Conservation (phyloP, 2,329 filamentous ascomycete species). For the Aspergillus sp. region DNA sequence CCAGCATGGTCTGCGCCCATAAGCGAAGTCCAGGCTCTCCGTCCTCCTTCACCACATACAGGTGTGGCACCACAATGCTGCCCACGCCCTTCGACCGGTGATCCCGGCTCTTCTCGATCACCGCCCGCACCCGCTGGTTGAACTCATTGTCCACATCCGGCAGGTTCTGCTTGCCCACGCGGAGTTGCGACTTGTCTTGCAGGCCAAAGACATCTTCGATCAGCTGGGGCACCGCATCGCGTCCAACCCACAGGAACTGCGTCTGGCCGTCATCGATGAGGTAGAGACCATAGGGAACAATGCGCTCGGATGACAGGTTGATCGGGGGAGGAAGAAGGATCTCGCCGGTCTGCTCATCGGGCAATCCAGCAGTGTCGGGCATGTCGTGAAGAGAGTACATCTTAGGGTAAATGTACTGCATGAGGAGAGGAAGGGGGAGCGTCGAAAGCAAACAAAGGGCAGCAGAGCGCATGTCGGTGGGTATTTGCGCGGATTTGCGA, state of each 20-base stretch:
- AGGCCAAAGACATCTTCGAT: conserved; percentile 88
- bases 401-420: conserved; percentile 87
- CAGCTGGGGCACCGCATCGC: conserved; percentile 87
- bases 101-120: conserved; percentile 89
- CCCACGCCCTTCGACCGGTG: conserved; percentile 84
- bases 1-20: conserved; percentile 93
- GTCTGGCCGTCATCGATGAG: conserved; percentile 96
- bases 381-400: conserved; percentile 92
- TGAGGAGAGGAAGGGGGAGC: conserved; percentile 81
- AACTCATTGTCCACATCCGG: conserved; percentile 93
- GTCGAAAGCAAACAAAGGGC: conserved; percentile 94
- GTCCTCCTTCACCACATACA: conserved; percentile 93
- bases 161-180: conserved; percentile 85
- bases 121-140: conserved; percentile 87
- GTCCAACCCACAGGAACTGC: conserved; percentile 95
- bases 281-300: conserved; percentile 89
- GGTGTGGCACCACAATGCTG: conserved; percentile 86
- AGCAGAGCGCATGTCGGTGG: conserved; percentile 88
- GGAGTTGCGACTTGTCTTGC: conserved; percentile 77
- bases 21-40: conserved; percentile 92
- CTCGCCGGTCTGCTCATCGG: conserved; percentile 81
- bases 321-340: conserved; percentile 81
- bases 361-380: conserved; percentile 87
- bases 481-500: conserved; percentile 89
- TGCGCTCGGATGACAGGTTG: conserved; percentile 84